Evolutionary conservation across 1,284 basidiomycete genomes (phyloP).

Genomic region (Pseudozyma thailandica): DNA sequence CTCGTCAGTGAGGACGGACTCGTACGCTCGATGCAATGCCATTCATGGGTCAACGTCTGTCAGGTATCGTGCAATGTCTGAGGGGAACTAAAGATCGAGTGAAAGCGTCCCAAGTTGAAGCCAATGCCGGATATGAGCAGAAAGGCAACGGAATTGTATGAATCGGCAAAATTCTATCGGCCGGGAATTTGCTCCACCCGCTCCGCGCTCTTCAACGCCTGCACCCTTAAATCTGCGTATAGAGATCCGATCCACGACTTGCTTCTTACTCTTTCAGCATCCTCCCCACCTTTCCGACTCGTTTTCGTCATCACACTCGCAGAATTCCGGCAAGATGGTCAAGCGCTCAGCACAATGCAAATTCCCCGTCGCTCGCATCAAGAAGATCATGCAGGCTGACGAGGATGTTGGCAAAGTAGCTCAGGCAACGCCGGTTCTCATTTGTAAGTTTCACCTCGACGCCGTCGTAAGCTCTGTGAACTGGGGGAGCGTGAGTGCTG

Average conservation of each 20-base stretch:
- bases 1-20: too few relatives aligned
- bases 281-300: not conserved
- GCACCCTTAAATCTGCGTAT: slow-evolving; percentile 5
- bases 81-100: too few relatives aligned
- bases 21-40: too few relatives aligned
- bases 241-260: not conserved
- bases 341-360: slow-evolving; percentile 61
- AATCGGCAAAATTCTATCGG: slow-evolving; percentile 8
- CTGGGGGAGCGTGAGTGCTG: not conserved
- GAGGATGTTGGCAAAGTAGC: slow-evolving; percentile 99
- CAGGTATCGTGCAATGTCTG: too few relatives aligned
- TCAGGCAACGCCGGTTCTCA: slow-evolving; percentile 93
- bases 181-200: too few relatives aligned
- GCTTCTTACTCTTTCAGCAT: not conserved
- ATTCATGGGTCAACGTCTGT: too few relatives aligned
- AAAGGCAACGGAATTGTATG: too few relatives aligned
- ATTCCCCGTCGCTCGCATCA: slow-evolving; percentile 80
- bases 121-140: too few relatives aligned
- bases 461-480: too few relatives aligned
- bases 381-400: slow-evolving; percentile 99
- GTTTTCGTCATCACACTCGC: not conserved
- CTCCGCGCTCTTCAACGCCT: slow-evolving; percentile 15
- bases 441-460: slow-evolving; percentile 77
- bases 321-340: slow-evolving; percentile 53
- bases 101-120: too few relatives aligned